phyloP scores from a whole-genome alignment of 345 rosid genomes.

The Mangifera indica region DNA sequence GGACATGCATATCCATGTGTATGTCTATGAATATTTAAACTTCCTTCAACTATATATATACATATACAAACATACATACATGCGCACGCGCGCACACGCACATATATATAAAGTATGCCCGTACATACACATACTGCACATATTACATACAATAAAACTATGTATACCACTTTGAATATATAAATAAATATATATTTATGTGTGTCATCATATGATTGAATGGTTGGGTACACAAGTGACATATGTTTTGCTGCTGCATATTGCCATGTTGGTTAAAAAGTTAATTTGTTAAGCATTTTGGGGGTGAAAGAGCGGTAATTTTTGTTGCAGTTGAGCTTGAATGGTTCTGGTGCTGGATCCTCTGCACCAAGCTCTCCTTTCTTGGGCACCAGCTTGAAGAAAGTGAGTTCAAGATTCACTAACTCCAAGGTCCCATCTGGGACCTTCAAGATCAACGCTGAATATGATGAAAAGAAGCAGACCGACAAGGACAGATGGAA shows the following conservation, averaged over 20 bases:
- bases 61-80: no score
- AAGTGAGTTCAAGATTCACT: slow-evolving; percentile 48
- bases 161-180: no score
- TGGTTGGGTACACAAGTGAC: no score
- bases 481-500: slow-evolving; percentile 70
- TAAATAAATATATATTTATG: no score
- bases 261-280: no score
- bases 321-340: slow-evolving; percentile 65
- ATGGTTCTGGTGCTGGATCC: slow-evolving; percentile 65
- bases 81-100: no score
- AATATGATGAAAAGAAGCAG: slow-evolving; percentile 57
- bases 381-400: slow-evolving; percentile 70
- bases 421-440: slow-evolving; percentile 31
- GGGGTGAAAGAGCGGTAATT: background rate
- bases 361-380: slow-evolving; percentile 62
- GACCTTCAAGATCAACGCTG: slow-evolving; percentile 57
- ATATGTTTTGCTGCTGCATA: no score
- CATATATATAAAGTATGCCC: background rate
- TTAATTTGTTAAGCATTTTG: no score
- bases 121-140: no score
- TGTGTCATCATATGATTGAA: no score
- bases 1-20: background rate
- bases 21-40: no score
- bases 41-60: background rate
- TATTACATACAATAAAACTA: no score